Percentiles rank a stretch among this genome's conserved stretches.
phyloP scores from a whole-genome alignment of 2,329 filamentous ascomycete species.

The Teratosphaeria epicoccoides region DNA sequence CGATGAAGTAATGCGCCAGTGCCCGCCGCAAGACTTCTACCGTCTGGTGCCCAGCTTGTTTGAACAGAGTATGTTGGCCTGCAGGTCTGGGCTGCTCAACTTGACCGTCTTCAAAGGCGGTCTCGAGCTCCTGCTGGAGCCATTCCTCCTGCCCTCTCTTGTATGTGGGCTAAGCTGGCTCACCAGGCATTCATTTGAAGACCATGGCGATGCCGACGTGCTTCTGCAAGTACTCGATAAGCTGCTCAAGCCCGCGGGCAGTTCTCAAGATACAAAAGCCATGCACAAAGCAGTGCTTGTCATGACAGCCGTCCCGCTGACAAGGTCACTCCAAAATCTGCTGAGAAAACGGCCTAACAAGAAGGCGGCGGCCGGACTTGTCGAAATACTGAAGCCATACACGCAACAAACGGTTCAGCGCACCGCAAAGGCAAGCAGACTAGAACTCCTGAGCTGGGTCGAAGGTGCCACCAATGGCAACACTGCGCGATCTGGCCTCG shows the following conservation, averaged over 20 bases:
- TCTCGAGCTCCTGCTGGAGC: conserved; percentile 69
- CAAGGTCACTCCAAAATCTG: conserved; percentile 55
- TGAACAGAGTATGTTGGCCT: conserved; percentile 61
- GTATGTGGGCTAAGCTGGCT: conserved; percentile 65
- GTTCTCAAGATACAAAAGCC: conserved; percentile 58
- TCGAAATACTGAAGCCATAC: conserved; percentile 53
- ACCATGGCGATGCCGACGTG: conserved; percentile 52
- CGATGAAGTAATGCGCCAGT: conserved; percentile 72
- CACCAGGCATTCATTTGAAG: conserved; percentile 57
- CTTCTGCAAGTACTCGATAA: conserved; percentile 63
- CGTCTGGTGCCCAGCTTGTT: conserved; percentile 67
- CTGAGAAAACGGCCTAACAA: conserved; percentile 57
- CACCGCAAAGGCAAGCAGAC: conserved; percentile 32
- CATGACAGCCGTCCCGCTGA: conserved; percentile 58
- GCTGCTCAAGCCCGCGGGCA: conserved; percentile 58
- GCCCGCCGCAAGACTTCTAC: conserved; percentile 74
- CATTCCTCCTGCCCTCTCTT: conserved; percentile 68
- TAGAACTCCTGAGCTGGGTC: conserved; percentile 3
- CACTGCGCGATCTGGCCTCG: conserved; percentile 41
- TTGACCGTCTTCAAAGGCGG: conserved; percentile 64
- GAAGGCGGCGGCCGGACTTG: conserved; percentile 52
- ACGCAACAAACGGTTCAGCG: conserved; percentile 24
- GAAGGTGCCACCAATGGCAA: not conserved
- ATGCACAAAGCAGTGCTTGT: conserved; percentile 64
- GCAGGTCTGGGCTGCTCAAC: conserved; percentile 52